Conservation (phyloP, 2,329 filamentous ascomycete genomes). For the Colletotrichum melonis region DNA sequence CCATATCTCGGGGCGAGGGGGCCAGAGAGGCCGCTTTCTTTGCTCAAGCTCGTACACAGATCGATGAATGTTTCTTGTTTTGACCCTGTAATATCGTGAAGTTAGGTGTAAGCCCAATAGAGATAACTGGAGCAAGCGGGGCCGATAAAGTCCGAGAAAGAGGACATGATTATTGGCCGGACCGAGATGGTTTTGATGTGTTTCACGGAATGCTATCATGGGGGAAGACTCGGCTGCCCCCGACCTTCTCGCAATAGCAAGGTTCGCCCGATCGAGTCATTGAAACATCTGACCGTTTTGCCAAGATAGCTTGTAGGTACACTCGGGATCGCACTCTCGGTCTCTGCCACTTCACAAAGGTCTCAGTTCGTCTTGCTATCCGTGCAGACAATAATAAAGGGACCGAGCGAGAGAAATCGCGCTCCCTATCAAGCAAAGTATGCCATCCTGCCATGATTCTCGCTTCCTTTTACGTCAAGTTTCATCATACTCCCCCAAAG, state of each 20-base stretch:
- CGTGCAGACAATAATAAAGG: not conserved
- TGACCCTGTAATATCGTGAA: not conserved
- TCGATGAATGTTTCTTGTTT: not conserved
- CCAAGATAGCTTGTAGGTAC: not conserved
- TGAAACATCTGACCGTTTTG: not conserved
- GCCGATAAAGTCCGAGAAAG: not conserved
- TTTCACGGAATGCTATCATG: not conserved
- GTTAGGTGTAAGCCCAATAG: not conserved
- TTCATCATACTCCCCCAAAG: too few relatives aligned
- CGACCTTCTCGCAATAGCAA: not conserved
- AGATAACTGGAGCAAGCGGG: not conserved
- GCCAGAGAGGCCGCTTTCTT: not conserved
- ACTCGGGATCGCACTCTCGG: not conserved
- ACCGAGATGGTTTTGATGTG: not conserved
- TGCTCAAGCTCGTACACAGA: not conserved
- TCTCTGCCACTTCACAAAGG: not conserved
- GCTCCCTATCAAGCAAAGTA: not conserved
- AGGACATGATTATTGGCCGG: not conserved
- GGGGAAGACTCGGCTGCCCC: not conserved
- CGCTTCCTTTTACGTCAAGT: too few relatives aligned
- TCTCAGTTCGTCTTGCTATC: not conserved
- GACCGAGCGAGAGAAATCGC: not conserved
- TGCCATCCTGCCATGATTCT: not conserved
- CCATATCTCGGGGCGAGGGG: constrained; percentile 5
- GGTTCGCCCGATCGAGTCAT: not conserved